Evolutionary conservation across 805 yeast species (phyloP).

Genomic region (Kodamaea kakaduensis): DNA sequence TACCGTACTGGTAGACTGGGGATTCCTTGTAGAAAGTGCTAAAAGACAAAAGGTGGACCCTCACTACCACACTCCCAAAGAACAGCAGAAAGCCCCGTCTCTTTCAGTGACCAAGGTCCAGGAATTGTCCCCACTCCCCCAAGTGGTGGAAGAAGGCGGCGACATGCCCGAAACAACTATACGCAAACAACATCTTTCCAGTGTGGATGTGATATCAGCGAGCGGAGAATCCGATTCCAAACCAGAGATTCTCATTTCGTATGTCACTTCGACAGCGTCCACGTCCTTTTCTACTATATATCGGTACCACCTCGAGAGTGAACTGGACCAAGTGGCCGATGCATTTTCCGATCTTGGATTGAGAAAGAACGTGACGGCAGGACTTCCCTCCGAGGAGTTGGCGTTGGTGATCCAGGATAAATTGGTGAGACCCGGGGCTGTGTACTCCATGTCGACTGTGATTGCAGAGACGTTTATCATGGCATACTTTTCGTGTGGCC

Average conservation of each 20-base stretch:
- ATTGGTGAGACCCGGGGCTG: slow-evolving; percentile 21
- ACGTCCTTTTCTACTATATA: slow-evolving; percentile 19
- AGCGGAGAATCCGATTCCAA: slow-evolving; percentile 37
- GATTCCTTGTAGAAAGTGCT: slow-evolving; percentile 46
- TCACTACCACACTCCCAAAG: slow-evolving; percentile 48
- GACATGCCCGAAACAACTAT: slow-evolving; percentile 7
- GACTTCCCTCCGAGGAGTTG: background rate
- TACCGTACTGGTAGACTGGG: slow-evolving; percentile 51
- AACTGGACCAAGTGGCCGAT: slow-evolving; percentile 20
- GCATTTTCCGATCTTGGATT: slow-evolving; percentile 31
- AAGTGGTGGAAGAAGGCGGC: slow-evolving; percentile 14
- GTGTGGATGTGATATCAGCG: slow-evolving; percentile 46
- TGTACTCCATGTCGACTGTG: slow-evolving; percentile 29
- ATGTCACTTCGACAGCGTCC: slow-evolving; percentile 19
- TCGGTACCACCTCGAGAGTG: slow-evolving; percentile 26
- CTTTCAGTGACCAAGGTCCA: slow-evolving; percentile 31
- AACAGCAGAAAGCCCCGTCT: slow-evolving; percentile 38
- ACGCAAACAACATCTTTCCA: slow-evolving; percentile 14
- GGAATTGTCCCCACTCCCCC: slow-evolving; percentile 25
- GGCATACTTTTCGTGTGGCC: slow-evolving; percentile 41
- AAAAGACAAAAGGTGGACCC: slow-evolving; percentile 44
- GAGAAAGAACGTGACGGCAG: slow-evolving; percentile 14
- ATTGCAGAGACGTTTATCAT: slow-evolving; percentile 39
- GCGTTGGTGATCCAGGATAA: slow-evolving; percentile 26
- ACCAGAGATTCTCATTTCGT: slow-evolving; percentile 45